Evolutionary conservation across 140 eudicot species (phyloP).

Genomic region (Bidens hawaiensis): DNA sequence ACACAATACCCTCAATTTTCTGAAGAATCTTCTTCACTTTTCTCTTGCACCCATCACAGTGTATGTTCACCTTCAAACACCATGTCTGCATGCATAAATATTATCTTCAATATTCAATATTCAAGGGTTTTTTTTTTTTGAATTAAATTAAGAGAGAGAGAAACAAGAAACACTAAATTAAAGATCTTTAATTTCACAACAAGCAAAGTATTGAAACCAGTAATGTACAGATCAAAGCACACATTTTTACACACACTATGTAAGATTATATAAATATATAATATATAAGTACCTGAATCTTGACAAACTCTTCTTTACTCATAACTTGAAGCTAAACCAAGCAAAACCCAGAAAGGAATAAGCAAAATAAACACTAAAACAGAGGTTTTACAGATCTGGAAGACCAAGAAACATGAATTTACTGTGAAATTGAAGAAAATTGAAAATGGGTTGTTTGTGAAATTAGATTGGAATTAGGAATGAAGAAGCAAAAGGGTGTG

Average conservation of each 20-base stretch:
- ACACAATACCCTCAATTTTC: constrained; percentile 79
- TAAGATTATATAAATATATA: not conserved
- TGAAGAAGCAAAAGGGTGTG: constrained; percentile 11
- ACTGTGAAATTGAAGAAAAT: constrained; percentile 16
- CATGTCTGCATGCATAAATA: constrained; percentile 80
- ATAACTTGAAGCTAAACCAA: constrained; percentile 33
- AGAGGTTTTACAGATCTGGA: constrained; percentile 37
- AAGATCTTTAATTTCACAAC: constrained; percentile 34
- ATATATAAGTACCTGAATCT: constrained; percentile 71
- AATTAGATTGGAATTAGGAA: constrained; percentile 24
- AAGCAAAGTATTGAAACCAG: constrained; percentile 38
- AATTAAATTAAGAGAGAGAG: not conserved
- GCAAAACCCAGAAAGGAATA: constrained; percentile 4
- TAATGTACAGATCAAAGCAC: constrained; percentile 5
- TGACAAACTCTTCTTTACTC: constrained; percentile 99
- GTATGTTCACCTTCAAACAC: constrained; percentile 85
- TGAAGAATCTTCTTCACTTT: constrained; percentile 97
- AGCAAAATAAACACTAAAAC: constrained; percentile 13
- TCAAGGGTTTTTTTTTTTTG: not conserved
- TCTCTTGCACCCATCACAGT: constrained; percentile 98
- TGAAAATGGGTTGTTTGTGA: not conserved
- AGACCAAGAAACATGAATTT: constrained; percentile 2
- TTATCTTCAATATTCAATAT: constrained; percentile 4
- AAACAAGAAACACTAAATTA: not conserved
- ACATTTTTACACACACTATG: constrained; percentile 11